These are phyloP conservation scores for Hymenoscyphus salicellus DNA, from an alignment of 2,329 filamentous ascomycete species.

Conservation along the genomic window DNA sequence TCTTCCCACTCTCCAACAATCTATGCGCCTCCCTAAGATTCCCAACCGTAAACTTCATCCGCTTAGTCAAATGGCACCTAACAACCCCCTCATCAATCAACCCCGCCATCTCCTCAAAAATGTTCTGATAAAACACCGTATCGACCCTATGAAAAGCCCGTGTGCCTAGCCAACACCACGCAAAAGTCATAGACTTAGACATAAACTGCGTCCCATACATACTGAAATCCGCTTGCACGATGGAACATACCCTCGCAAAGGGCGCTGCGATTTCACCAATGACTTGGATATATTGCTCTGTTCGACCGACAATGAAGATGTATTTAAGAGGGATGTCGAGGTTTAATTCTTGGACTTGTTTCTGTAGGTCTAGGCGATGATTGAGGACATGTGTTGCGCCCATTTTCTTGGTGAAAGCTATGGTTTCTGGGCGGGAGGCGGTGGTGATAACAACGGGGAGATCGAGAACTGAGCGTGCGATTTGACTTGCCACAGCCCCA, in stretches of 20 bases:
- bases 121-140: slow-evolving; percentile 40
- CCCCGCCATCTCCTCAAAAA: slow-evolving; percentile 38
- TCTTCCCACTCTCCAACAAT: slow-evolving; percentile 39
- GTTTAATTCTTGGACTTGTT: slow-evolving; percentile 39
- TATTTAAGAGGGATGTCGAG: slow-evolving; percentile 39
- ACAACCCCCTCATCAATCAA: slow-evolving; percentile 39
- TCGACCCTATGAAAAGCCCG: slow-evolving; percentile 42
- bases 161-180: slow-evolving; percentile 43
- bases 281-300: slow-evolving; percentile 41
- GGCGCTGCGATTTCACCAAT: slow-evolving; percentile 41
- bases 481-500: slow-evolving; percentile 44
- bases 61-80: slow-evolving; percentile 40
- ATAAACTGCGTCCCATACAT: slow-evolving; percentile 47
- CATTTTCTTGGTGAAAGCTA: slow-evolving; percentile 40
- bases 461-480: slow-evolving; percentile 41
- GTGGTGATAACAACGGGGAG: slow-evolving; percentile 45
- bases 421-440: slow-evolving; percentile 42
- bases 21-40: slow-evolving; percentile 42
- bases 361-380: slow-evolving; percentile 40
- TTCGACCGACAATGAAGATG: slow-evolving; percentile 41
- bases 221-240: slow-evolving; percentile 43
- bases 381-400: slow-evolving; percentile 45
- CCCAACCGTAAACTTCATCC: slow-evolving; percentile 37
- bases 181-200: slow-evolving; percentile 44
- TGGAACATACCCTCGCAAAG: slow-evolving; percentile 45